phyloP scores from a whole-genome alignment of 2,329 filamentous ascomycete species.

The Neonectria sp. region DNA sequence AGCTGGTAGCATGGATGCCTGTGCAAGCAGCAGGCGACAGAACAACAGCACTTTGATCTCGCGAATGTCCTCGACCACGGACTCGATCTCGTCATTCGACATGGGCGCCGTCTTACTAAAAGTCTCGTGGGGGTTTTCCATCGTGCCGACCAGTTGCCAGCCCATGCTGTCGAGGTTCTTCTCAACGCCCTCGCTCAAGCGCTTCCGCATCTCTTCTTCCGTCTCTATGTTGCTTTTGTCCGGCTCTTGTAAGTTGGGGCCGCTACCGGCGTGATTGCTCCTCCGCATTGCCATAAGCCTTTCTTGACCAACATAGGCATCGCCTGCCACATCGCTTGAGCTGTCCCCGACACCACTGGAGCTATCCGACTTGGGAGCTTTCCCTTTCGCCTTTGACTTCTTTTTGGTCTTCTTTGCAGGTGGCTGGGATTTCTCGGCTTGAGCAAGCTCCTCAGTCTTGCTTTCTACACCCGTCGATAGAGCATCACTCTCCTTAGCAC shows the following conservation, averaged over 20 bases:
- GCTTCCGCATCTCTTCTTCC: conserved; percentile 48
- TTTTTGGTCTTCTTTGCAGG: conserved; percentile 37
- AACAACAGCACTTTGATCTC: conserved; percentile 50
- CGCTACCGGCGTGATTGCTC: not conserved
- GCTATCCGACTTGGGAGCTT: conserved; percentile 1
- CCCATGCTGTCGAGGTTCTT: conserved; percentile 43
- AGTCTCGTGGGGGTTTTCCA: conserved; percentile 47
- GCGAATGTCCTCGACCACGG: conserved; percentile 40
- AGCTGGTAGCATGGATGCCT: conserved; percentile 46
- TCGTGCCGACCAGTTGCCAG: conserved; percentile 43
- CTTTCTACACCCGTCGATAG: not conserved
- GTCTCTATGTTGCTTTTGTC: conserved; percentile 50
- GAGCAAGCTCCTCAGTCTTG: conserved; percentile 2
- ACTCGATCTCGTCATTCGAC: conserved; percentile 44
- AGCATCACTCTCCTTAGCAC: not conserved
- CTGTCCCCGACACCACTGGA: not conserved
- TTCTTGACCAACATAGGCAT: conserved; percentile 25
- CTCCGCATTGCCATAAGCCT: conserved; percentile 39
- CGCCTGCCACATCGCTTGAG: not conserved
- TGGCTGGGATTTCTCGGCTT: not conserved
- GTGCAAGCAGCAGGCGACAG: conserved; percentile 46
- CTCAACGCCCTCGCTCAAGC: conserved; percentile 44
- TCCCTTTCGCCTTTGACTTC: conserved; percentile 35
- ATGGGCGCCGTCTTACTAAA: conserved; percentile 45
- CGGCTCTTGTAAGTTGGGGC: conserved; percentile 34